These are phyloP conservation scores for Aspergillus aculeatus DNA, from an alignment of 2,329 filamentous ascomycete species.

Conservation along the genomic window DNA sequence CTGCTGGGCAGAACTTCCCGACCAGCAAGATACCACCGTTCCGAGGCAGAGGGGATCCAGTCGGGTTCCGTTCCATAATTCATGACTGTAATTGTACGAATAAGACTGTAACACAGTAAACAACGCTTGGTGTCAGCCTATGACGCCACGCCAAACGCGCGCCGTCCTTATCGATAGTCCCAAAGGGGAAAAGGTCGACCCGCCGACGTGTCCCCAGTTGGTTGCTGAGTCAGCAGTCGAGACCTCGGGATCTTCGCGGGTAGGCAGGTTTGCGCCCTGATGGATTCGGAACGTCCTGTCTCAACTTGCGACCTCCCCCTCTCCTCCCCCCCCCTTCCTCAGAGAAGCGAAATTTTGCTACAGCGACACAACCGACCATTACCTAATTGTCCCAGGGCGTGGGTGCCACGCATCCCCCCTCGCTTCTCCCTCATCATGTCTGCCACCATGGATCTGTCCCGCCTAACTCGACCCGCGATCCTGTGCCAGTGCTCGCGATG, in stretches of 20 bases:
- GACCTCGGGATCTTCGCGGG: constrained; percentile 23
- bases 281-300: constrained; percentile 1
- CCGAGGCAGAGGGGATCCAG: no score
- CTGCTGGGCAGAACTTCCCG: not conserved
- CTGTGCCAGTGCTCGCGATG: constrained; percentile 39
- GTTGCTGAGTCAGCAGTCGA: constrained; percentile 32
- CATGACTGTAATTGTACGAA: not conserved
- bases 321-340: no score
- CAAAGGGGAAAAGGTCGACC: constrained; percentile 20
- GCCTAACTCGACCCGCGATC: constrained; percentile 38
- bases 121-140: not conserved
- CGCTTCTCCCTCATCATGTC: constrained; percentile 1
- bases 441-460: constrained; percentile 35
- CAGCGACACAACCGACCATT: constrained; percentile 3
- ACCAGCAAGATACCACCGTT: no score
- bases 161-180: constrained; percentile 22
- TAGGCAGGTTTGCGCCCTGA: constrained; percentile 18
- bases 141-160: constrained; percentile 13
- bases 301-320: constrained; percentile 7
- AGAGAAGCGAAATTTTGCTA: not conserved
- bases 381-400: not conserved
- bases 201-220: constrained; percentile 18
- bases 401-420: not conserved
- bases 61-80: no score
- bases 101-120: not conserved